phyloP scores from a whole-genome alignment of 257 asterid species.

The Ligustrum vulgare region DNA sequence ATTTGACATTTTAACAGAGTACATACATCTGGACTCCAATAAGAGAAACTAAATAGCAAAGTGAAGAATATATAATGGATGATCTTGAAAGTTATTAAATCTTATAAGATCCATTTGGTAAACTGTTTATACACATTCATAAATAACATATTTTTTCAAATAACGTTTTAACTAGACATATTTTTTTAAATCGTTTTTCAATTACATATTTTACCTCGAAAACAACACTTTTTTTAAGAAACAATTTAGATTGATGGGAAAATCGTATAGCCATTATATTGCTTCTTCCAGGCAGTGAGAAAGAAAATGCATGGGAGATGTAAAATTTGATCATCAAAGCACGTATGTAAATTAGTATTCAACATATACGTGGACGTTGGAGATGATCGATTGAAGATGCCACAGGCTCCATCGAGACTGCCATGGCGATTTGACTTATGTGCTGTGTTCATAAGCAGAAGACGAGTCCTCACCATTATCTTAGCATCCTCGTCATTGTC shows the following conservation, averaged over 20 bases:
- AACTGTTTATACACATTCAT: too few species aligned
- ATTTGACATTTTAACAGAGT: constrained; percentile 57
- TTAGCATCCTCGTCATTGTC: constrained; percentile 81
- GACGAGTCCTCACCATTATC: constrained; percentile 82
- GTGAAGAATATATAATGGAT: background rate
- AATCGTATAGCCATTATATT: background rate
- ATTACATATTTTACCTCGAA: too few species aligned
- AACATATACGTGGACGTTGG: constrained; percentile 52
- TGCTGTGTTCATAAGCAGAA: constrained; percentile 69
- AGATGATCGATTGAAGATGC: constrained; percentile 65
- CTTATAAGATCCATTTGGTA: too few species aligned
- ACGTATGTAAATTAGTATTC: background rate
- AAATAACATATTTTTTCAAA: too few species aligned
- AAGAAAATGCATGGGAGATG: too few species aligned
- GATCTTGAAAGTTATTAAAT: background rate
- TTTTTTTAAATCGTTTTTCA: too few species aligned
- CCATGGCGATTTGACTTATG: constrained; percentile 48
- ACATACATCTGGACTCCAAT: constrained; percentile 13
- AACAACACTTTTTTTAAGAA: too few species aligned
- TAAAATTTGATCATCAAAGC: background rate
- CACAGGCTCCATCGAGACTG: constrained; percentile 47
- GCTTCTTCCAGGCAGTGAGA: too few species aligned
- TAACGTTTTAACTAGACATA: too few species aligned
- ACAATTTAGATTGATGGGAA: background rate
- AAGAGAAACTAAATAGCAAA: background rate